phyloP scores from a whole-genome alignment of 176 grass and related monocot genomes.

The Eleusine coracana region DNA sequence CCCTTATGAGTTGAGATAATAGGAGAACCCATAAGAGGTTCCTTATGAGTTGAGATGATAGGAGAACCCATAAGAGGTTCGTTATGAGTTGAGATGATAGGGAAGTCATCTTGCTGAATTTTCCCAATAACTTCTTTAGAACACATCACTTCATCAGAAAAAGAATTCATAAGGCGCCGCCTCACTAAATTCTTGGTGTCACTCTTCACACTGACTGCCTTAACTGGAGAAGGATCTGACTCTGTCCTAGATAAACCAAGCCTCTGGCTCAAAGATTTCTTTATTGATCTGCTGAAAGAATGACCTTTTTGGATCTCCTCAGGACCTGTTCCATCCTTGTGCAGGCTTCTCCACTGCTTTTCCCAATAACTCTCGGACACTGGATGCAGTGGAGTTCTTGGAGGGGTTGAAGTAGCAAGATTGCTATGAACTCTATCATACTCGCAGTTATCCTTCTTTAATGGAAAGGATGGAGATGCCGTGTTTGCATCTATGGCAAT shows the following conservation, averaged over 20 bases:
- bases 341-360: slow-evolving; percentile 87
- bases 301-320: slow-evolving; percentile 47
- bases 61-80: slow-evolving; percentile 19
- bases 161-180: slow-evolving; percentile 62
- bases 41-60: background rate
- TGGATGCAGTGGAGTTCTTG: slow-evolving; percentile 59
- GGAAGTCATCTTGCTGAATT: slow-evolving; percentile 44
- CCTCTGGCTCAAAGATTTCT: slow-evolving; percentile 53
- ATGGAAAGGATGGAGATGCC: slow-evolving; percentile 40
- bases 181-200: slow-evolving; percentile 49
- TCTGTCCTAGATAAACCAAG: slow-evolving; percentile 72
- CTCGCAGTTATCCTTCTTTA: slow-evolving; percentile 45
- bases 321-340: slow-evolving; percentile 54
- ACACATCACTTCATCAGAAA: slow-evolving; percentile 26
- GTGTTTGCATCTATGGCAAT: slow-evolving; percentile 73
- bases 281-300: slow-evolving; percentile 48
- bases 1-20: slow-evolving; percentile 35
- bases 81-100: slow-evolving; percentile 31
- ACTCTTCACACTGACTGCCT: slow-evolving; percentile 20
- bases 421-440: slow-evolving; percentile 51
- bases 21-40: slow-evolving; percentile 1
- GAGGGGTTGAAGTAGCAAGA: slow-evolving; percentile 55
- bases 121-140: slow-evolving; percentile 47
- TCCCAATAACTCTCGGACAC: slow-evolving; percentile 87
- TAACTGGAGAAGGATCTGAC: slow-evolving; percentile 66